Conservation (phyloP, 2,329 filamentous ascomycete species). For the Basipetospora chlamydospora region DNA sequence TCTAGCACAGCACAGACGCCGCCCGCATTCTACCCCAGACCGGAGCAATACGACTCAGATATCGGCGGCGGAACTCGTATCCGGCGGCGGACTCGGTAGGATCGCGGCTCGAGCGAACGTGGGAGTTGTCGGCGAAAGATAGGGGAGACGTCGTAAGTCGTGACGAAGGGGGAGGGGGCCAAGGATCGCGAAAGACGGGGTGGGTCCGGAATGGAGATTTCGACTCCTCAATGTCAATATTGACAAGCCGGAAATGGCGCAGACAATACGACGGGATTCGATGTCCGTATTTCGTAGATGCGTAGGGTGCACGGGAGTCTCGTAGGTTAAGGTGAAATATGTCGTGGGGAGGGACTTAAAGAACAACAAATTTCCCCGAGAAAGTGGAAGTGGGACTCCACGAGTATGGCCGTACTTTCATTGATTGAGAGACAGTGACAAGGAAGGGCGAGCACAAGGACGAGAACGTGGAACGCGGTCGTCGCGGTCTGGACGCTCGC, state of each 20-base stretch:
- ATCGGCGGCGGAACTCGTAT: neutral
- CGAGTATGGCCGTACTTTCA: conserved; percentile 5
- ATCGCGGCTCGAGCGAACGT: neutral
- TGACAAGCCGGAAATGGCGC: too few relatives aligned
- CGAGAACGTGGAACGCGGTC: conserved; percentile 5
- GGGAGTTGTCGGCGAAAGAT: neutral
- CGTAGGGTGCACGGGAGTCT: too few relatives aligned
- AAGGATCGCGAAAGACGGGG: neutral
- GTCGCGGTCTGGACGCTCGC: neutral
- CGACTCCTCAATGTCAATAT: too few relatives aligned
- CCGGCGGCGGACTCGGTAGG: neutral
- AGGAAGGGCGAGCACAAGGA: conserved; percentile 2
- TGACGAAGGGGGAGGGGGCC: neutral
- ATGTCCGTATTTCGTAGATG: too few relatives aligned
- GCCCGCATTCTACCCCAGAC: neutral
- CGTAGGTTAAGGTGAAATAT: neutral
- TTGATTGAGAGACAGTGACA: conserved; percentile 1
- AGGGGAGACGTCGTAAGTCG: neutral
- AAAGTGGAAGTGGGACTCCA: conserved; percentile 2
- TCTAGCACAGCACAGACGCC: neutral
- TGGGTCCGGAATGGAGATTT: neutral
- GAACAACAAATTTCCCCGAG: neutral
- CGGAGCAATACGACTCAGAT: neutral
- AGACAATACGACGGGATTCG: too few relatives aligned
- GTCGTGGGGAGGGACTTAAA: neutral